Evolutionary conservation across 805 yeast species (phyloP), one percentile per base, ranked within the genome.

Genomic region (Metschnikowia anglica): DNA sequence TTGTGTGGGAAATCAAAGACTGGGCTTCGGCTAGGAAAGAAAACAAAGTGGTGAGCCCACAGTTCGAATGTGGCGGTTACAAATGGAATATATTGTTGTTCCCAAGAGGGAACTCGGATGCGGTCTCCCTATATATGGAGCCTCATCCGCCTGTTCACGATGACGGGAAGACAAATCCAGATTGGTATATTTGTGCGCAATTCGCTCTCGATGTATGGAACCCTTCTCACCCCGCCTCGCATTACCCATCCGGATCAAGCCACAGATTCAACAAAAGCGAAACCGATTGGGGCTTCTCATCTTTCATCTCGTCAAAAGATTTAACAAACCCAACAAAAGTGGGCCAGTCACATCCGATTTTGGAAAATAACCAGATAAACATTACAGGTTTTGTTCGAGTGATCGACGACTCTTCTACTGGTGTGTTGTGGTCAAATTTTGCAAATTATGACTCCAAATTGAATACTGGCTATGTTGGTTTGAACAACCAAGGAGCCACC

Each of bases 401-500:
- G 3, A 71, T 91, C 48, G 83, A 85, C 50, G 99, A 93, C 64
- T 81, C 88, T 17, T 56, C 64, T n/a, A 93, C 99, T 0, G 97
- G 97, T 2, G 95, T 90, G 1, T 69, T 93, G 47, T 93, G 97
- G 96, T 95, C 88, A 59, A 85, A 85, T 59, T 88, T 89, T 53
- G 49, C 74, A 30, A 85, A 87, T 56, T 87, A 87, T 64, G 88
- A 93, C 63, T 89, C 97, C 1, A 88, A 89, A 60, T 78, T 81
- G 54, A 80, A 71, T 39, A 88, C 98, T 0, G 97, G 98, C 0
- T 89, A 74, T 60, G 96, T 89, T 7, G 99, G 99, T 1, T 77
- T 93, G 48, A 83, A 80, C 52, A 93, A 93, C 59, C 99, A 93
- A 68, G 99, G 99, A 49, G 99, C 99, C 2, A 93, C 99, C 0